Evolutionary conservation across 1,284 basidiomycete genomes (phyloP).

Genomic region (Athelia psychrophila): DNA sequence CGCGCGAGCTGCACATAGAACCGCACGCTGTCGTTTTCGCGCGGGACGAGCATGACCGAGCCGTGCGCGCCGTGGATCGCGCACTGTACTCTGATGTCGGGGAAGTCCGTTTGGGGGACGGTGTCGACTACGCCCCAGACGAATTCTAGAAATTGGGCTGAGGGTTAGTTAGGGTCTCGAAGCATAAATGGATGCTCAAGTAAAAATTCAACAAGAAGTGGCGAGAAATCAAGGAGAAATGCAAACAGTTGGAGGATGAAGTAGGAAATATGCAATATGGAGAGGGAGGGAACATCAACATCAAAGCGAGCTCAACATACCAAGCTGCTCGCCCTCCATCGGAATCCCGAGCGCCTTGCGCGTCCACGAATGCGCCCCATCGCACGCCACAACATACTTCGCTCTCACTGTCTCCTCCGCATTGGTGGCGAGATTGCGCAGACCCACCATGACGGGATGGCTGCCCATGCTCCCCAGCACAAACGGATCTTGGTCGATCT

Average conservation of each 20-base stretch:
- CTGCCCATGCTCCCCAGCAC: conserved; percentile 39
- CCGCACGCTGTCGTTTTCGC: conserved; percentile 69
- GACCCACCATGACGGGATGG: conserved; percentile 55
- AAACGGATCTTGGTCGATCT: conserved; percentile 42
- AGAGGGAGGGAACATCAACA: not conserved
- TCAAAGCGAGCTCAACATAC: conserved; percentile 8
- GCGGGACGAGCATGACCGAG: conserved; percentile 74
- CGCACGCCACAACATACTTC: conserved; percentile 62
- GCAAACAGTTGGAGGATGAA: too few relatives aligned
- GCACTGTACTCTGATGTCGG: conserved; percentile 26
- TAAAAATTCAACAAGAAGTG: too few relatives aligned
- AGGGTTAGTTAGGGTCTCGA: too few relatives aligned
- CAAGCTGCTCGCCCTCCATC: conserved; percentile 77
- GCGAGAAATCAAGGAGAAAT: not conserved
- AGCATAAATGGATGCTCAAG: too few relatives aligned
- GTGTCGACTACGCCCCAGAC: conserved; percentile 82
- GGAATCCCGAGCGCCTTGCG: conserved; percentile 61
- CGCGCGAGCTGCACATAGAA: conserved; percentile 72
- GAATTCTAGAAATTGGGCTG: conserved; percentile 39
- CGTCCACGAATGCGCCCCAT: conserved; percentile 84
- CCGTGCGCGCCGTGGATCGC: conserved; percentile 61
- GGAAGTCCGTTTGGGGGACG: conserved; percentile 71
- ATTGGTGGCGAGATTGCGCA: conserved; percentile 29
- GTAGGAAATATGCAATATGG: too few relatives aligned
- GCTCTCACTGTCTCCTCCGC: conserved; percentile 41